A percentile compares a stretch with the other conserved stretches of the same genome.
phyloP scores from a whole-genome alignment of 2,329 filamentous ascomycete species.

The Epichloe scottii region DNA sequence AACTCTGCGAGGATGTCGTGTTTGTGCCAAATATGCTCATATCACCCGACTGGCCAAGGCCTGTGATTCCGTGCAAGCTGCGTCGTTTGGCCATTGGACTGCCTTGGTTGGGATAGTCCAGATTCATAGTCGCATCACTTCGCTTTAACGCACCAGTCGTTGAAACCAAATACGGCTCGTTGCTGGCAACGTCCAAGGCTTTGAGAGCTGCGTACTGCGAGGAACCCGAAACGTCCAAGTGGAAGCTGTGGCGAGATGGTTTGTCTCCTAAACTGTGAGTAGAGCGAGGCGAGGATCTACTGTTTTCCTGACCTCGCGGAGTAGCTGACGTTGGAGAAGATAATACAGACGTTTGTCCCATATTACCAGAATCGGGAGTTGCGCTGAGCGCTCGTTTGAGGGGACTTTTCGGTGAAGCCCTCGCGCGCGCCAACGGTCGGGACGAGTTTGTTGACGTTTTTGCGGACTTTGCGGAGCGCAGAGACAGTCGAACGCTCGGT shows the following conservation, averaged over 20 bases:
- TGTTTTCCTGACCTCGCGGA: slow-evolving; percentile 32
- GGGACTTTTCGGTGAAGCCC: slow-evolving; percentile 69
- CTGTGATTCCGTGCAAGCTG: slow-evolving; percentile 68
- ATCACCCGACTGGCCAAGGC: slow-evolving; percentile 39
- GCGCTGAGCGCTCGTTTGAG: slow-evolving; percentile 64
- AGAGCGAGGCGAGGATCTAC: slow-evolving; percentile 22
- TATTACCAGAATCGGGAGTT: slow-evolving; percentile 60
- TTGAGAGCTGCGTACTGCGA: slow-evolving; percentile 38
- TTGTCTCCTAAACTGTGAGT: slow-evolving; percentile 27
- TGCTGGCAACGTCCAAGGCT: slow-evolving; percentile 31
- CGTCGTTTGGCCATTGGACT: slow-evolving; percentile 86
- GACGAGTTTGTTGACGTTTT: slow-evolving; percentile 38
- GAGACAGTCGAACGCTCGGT: slow-evolving; percentile 52
- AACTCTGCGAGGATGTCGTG: slow-evolving; percentile 28
- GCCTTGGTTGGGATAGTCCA: slow-evolving; percentile 64
- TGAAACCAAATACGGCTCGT: slow-evolving; percentile 19
- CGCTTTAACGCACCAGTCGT: slow-evolving; percentile 76
- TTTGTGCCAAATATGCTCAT: slow-evolving; percentile 67
- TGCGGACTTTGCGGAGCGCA: slow-evolving; percentile 49
- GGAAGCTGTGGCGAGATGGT: slow-evolving; percentile 39
- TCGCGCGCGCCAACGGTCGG: slow-evolving; percentile 45
- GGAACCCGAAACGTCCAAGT: slow-evolving; percentile 43
- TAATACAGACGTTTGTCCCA: slow-evolving; percentile 34
- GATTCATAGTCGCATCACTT: slow-evolving; percentile 78
- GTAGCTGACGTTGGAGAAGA: slow-evolving; percentile 22